Percentiles rank a stretch among this genome's conserved stretches.
phyloP scores from a whole-genome alignment of 257 asterid species.

The Cynanchum wilfordii region DNA sequence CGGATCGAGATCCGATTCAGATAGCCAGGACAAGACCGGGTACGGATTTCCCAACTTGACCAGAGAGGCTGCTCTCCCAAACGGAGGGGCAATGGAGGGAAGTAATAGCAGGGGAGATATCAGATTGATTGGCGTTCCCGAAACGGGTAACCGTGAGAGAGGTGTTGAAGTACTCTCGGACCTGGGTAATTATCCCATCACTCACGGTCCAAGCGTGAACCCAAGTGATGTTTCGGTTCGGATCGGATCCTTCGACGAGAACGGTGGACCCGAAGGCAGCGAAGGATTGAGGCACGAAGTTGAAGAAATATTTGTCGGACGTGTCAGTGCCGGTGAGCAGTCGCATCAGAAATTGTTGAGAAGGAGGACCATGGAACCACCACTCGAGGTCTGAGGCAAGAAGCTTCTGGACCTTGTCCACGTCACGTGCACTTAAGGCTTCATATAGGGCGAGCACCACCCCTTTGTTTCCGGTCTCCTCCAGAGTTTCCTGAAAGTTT shows the following conservation, averaged over 20 bases:
- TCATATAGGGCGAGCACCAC: slow-evolving; percentile 99
- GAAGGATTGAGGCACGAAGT: slow-evolving; percentile 58
- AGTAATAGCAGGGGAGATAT: slow-evolving; percentile 22
- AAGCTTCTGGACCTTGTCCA: slow-evolving; percentile 57
- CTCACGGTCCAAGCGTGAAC: slow-evolving; percentile 98
- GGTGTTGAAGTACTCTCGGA: slow-evolving; percentile 90
- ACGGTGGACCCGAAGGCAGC: slow-evolving; percentile 78
- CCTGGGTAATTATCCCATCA: slow-evolving; percentile 95
- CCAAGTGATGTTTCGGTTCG: slow-evolving; percentile 63
- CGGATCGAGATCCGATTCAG: slow-evolving; percentile 18
- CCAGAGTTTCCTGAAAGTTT: slow-evolving; percentile 69
- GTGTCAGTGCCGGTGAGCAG: slow-evolving; percentile 69
- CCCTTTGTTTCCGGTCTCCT: slow-evolving; percentile 69
- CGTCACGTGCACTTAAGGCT: slow-evolving; percentile 79
- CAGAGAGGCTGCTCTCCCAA: slow-evolving; percentile 80
- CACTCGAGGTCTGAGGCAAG: slow-evolving; percentile 97
- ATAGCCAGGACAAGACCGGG: slow-evolving; percentile 84
- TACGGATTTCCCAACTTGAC: slow-evolving; percentile 77
- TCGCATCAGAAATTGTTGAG: slow-evolving; percentile 96
- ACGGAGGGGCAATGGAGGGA: slow-evolving; percentile 63
- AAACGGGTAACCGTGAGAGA: slow-evolving; percentile 82
- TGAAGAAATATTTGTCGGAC: slow-evolving; percentile 33
- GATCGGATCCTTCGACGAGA: slow-evolving; percentile 78
- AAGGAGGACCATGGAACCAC: slow-evolving; percentile 99
- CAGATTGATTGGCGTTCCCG: slow-evolving; percentile 35